These are phyloP conservation scores for Kodamaea arcana DNA, from an alignment of 1,139 yeast genomes.

Conservation along the genomic window DNA sequence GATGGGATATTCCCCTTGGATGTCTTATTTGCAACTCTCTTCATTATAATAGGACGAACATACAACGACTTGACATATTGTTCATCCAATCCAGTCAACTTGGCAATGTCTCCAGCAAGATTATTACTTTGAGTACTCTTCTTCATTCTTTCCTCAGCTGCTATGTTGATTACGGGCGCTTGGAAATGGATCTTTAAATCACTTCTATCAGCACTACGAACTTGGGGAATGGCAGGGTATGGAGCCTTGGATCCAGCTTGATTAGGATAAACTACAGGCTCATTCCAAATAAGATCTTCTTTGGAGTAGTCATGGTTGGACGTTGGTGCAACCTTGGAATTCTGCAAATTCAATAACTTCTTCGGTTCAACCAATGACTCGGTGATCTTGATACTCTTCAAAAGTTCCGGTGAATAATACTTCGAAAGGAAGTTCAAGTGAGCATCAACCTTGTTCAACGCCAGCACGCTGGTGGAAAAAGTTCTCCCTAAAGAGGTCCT, in stretches of 20 bases:
- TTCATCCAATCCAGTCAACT: conserved; percentile 71
- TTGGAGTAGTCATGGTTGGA: conserved; percentile 28
- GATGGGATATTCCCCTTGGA: conserved; percentile 89
- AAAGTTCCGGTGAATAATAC: conserved; percentile 71
- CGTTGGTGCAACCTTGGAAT: conserved; percentile 32
- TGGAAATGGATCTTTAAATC: conserved; percentile 38
- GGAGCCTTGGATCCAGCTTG: conserved; percentile 39
- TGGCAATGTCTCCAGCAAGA: conserved; percentile 56
- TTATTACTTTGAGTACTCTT: conserved; percentile 8
- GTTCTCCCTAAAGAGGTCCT: neutral
- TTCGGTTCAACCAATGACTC: conserved; percentile 70
- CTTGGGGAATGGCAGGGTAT: conserved; percentile 41
- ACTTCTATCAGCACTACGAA: conserved; percentile 37
- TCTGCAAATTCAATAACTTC: conserved; percentile 30
- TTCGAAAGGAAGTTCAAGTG: conserved; percentile 62
- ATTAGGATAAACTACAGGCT: conserved; percentile 45
- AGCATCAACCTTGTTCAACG: conserved; percentile 19
- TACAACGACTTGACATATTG: conserved; percentile 61
- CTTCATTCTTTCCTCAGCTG: conserved; percentile 11
- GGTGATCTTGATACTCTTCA: conserved; percentile 76
- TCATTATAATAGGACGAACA: conserved; percentile 65
- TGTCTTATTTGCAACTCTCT: conserved; percentile 88
- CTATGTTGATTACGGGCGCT: conserved; percentile 13
- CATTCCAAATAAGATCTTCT: conserved; percentile 44
- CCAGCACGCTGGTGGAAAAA: neutral